These are phyloP conservation scores for Sanghuangporus weigelae DNA, from an alignment of 1,284 basidiomycete species.

Conservation along the genomic window DNA sequence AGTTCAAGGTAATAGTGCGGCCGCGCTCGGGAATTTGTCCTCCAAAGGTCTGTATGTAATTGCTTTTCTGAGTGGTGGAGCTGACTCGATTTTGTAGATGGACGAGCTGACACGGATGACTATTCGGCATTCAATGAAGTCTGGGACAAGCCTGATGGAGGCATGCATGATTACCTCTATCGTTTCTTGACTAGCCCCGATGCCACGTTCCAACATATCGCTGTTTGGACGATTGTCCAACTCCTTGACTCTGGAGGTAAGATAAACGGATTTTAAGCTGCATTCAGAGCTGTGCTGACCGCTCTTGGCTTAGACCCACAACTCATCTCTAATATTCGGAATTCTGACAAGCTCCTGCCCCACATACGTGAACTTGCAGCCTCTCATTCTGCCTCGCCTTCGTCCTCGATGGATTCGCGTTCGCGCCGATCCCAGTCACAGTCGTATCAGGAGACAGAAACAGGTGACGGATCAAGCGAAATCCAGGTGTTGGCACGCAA, in stretches of 20 bases:
- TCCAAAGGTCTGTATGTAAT: slow-evolving; percentile 68
- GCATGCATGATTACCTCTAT: slow-evolving; percentile 93
- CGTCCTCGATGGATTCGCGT: slow-evolving; percentile 64
- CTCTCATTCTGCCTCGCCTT: slow-evolving; percentile 66
- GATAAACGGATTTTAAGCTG: slow-evolving; percentile 18
- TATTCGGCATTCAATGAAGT: slow-evolving; percentile 98
- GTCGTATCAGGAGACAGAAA: slow-evolving; percentile 78
- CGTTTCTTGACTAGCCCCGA: slow-evolving; percentile 93
- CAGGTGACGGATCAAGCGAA: slow-evolving; percentile 78
- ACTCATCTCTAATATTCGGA: slow-evolving; percentile 84
- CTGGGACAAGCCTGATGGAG: slow-evolving; percentile 97
- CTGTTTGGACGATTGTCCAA: slow-evolving; percentile 98
- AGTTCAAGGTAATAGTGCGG: slow-evolving; percentile 98
- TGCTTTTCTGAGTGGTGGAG: neutral
- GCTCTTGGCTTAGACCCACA: slow-evolving; percentile 59
- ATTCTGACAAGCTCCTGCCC: slow-evolving; percentile 73
- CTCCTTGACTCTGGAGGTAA: slow-evolving; percentile 88
- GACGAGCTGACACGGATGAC: slow-evolving; percentile 81
- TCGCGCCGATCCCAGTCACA: slow-evolving; percentile 65
- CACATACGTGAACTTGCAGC: slow-evolving; percentile 80
- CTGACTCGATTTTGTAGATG: slow-evolving; percentile 42
- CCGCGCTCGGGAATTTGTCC: slow-evolving; percentile 94
- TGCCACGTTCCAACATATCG: slow-evolving; percentile 99
- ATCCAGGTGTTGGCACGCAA: slow-evolving; percentile 81
- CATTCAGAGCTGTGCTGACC: slow-evolving; percentile 6